Evolutionary conservation across 2,329 filamentous ascomycete species (phyloP), one percentile per base, ranked within the genome.

Genomic region (Tothia fuscella): DNA sequence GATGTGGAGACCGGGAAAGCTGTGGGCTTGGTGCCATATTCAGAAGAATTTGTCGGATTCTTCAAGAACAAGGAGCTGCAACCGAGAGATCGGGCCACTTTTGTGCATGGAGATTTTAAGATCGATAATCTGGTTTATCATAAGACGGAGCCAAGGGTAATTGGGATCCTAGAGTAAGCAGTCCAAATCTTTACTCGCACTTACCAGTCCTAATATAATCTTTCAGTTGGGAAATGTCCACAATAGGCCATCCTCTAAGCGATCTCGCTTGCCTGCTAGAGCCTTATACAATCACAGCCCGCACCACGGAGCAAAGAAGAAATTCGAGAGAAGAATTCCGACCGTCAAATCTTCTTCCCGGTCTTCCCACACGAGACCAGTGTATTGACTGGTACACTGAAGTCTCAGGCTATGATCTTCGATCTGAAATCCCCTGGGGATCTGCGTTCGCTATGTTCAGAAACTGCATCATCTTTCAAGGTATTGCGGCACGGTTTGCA

Each of bases 101-200:
- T 93, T 46, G 78, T 94, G 30, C 87, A 93, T 54, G 87, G 87
- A n/a, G 87, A 94, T 59, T 94, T 85, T 67, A 94, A 93, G 68
- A 89, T 63, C 40, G 60, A 62, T 44, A 64, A 62, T 41, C 48
- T 62, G 21, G 60, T 60, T 34, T 94, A 88, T 58, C 82, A 93
- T 63, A 79, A 80, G 62, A 85, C 81, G 0, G 79, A 86, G 58
- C 75, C 85, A 6, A 69, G 77, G 42, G 85, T 94, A 14, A 85
- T 93, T 61, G 87, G 86, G 3, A 84, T 94, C 39, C 64, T 94
- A 5, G 87, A 94, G 74, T 78, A 56, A 52, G 72, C 62, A 25
- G 19, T 10, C 9, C 14, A 38, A 26, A 32, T 7, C 28, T 31
- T 31, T 9, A 24, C 7, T 10, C 7, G 12, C 28, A 29, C 10